Evolutionary conservation across 345 rosid species (phyloP).

Genomic region (Sisymbrium altissimum): DNA sequence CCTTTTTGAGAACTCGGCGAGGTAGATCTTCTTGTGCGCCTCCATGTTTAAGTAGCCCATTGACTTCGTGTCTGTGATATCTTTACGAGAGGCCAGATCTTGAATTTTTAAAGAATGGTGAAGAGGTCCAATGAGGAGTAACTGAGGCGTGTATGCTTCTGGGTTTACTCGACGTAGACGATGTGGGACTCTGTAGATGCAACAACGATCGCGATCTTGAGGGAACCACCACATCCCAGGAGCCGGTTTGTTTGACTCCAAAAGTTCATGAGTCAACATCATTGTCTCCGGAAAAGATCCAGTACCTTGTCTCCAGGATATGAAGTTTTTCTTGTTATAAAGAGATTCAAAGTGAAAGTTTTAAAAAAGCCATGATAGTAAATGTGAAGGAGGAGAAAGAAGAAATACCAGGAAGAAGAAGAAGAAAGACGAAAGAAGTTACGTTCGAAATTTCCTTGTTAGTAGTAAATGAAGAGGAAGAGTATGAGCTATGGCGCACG

Average conservation of each 20-base stretch:
- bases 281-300: no score
- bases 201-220: not conserved
- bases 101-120: not conserved
- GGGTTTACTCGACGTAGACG: not conserved
- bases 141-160: constrained; percentile 14
- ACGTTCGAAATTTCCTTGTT: no score
- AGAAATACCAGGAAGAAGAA: no score
- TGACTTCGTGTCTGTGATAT: not conserved
- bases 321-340: no score
- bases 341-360: no score
- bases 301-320: no score
- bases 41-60: constrained; percentile 3
- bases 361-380: no score
- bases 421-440: no score
- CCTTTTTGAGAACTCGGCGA: not conserved
- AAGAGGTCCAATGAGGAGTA: constrained; percentile 11
- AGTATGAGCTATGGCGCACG: no score
- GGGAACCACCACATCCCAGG: constrained; percentile 12
- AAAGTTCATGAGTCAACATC: no score
- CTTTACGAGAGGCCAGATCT: not conserved
- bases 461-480: no score
- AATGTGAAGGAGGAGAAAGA: no score
- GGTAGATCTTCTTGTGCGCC: not conserved
- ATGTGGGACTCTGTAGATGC: constrained; percentile 11
- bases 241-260: not conserved